These are phyloP conservation scores for Mortierella sp. DNA, from an alignment of 371 early-diverging fungal species.

Conservation along the genomic window DNA sequence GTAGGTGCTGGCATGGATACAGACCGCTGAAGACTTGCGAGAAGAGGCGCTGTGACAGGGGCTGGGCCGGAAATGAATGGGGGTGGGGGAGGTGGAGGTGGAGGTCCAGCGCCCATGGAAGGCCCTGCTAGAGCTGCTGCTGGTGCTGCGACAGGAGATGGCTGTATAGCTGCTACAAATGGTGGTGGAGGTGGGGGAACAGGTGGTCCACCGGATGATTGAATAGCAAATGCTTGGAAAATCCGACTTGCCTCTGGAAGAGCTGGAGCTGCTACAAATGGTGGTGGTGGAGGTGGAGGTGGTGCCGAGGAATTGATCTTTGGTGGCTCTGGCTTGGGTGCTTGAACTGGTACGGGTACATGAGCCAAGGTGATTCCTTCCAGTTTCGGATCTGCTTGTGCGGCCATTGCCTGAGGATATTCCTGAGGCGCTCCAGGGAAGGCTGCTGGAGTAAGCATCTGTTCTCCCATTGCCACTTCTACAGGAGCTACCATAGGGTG, in stretches of 20 bases:
- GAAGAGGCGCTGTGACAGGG: constrained; percentile 32
- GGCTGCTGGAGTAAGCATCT: neutral
- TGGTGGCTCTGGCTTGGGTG: neutral
- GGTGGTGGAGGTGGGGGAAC: constrained; percentile 3
- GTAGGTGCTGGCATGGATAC: constrained; percentile 18
- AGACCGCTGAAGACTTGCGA: constrained; percentile 30
- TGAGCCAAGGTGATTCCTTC: neutral
- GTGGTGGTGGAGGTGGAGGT: constrained; percentile 37
- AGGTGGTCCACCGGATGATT: neutral
- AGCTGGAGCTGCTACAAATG: neutral
- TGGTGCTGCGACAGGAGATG: neutral
- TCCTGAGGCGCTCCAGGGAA: constrained; percentile 16
- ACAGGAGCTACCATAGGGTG: constrained; percentile 7
- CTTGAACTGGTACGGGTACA: neutral
- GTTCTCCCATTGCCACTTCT: neutral
- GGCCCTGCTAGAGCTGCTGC: neutral
- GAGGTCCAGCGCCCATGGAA: neutral
- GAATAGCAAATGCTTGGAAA: neutral
- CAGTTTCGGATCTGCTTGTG: neutral
- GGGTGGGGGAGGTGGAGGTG: constrained; percentile 42
- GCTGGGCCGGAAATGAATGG: constrained; percentile 12
- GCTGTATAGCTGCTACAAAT: neutral
- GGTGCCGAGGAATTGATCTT: constrained; percentile 17
- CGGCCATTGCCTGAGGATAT: neutral
- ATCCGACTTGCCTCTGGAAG: neutral